These are phyloP conservation scores for Syzygium malaccense DNA, from an alignment of 441 rosid genomes.

Conservation along the genomic window DNA sequence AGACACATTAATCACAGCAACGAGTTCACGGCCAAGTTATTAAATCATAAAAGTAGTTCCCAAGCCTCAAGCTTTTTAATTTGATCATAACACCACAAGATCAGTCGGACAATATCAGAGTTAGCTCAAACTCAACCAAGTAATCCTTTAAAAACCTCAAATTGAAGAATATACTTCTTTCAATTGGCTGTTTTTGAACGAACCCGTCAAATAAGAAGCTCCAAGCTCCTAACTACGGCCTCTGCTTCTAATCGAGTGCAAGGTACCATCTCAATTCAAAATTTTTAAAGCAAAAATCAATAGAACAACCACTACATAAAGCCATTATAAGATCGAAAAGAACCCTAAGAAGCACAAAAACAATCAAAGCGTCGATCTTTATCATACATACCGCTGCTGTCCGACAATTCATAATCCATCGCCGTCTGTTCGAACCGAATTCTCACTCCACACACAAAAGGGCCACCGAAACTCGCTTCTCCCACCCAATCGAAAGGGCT, in stretches of 20 bases:
- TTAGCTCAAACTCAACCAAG: background rate
- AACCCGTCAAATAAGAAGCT: background rate
- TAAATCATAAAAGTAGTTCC: background rate
- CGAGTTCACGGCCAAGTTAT: background rate
- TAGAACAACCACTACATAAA: background rate
- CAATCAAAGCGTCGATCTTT: background rate
- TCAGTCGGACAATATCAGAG: background rate
- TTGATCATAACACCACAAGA: background rate
- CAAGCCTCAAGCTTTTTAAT: background rate
- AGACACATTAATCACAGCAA: background rate
- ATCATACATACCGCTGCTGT: constrained; percentile 73
- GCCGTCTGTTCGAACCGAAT: constrained; percentile 19
- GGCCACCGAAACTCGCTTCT: background rate
- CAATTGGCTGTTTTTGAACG: background rate
- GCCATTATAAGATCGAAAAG: background rate
- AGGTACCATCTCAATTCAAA: background rate
- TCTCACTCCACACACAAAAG: constrained; percentile 13
- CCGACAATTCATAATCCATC: constrained; percentile 76
- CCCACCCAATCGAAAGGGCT: background rate
- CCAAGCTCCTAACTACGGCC: background rate
- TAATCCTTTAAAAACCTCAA: background rate
- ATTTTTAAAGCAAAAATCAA: background rate
- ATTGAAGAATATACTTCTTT: background rate
- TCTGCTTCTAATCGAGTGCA: background rate
- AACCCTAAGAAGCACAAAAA: constrained; percentile 2